Base-by-base conservation (phyloP, 441 rosid genomes). In the Arabidopsis lyrata region DNA sequence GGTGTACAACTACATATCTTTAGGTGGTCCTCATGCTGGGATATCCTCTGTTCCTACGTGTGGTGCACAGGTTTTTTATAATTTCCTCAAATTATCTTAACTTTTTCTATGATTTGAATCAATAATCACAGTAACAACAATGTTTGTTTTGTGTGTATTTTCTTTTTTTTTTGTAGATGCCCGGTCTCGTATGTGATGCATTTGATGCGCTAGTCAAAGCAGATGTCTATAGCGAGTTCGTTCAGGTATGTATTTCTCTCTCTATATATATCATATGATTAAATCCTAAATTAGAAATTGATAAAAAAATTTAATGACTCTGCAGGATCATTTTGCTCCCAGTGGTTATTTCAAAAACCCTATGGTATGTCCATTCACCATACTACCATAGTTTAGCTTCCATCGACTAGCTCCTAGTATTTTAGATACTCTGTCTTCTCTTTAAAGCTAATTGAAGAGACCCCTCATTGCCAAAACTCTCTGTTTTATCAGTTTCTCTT, bases 1-100 rank as follows among this genome's bases (percentile, higher is more conserved):
- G 89, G 92, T 95, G 34, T 81, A 80, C 78, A 95, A 90, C 81
- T 90, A 79, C 77, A 72, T 92, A 76, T 92, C 96, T 31, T 78
- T 90, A 54, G 99, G 80, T 50, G 99, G 99, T 70, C 99, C 97
- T 60, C 98, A 92, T 84, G 96, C 97, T 73, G 98, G 99, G n/a
- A 85, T 90, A 24, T 24, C 27, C 27, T 24, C 57, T 93, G 97
- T 59, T 87, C 96, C 27, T 24, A 24, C 27, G 27, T 24, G 27
- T 24, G 90, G 97, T 66, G 88, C 27, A 24, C 27, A 85, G 95
- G 66, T 47, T 59, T 48, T 49, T 20, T 50, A 24, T 24, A 24
- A 11, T 49, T 11, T 14, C 24, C 54, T 32, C 18, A 10, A 16
- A 39, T 24, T 24, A 24, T 24, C 27, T 24, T 24, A 24, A 24